Base-by-base conservation (phyloP, 352 stramenopile species). In the Globisporangium spinosum region DNA sequence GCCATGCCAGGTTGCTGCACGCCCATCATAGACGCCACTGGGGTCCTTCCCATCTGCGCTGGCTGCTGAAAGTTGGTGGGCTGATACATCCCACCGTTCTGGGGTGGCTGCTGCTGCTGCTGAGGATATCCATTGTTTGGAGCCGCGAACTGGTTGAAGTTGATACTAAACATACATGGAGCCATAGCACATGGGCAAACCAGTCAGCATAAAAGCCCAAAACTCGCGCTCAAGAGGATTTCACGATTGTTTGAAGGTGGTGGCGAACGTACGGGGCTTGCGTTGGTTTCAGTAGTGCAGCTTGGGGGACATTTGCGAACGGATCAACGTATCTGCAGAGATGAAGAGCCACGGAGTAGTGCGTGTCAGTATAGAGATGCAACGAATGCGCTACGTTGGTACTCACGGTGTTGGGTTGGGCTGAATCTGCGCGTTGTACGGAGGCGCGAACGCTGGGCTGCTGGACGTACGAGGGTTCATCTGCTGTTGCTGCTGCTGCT, bases 271-370 rank as follows among this genome's bases (percentile, higher is more conserved):
- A 85, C 75, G 71, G 58, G 15, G 65, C 68, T 23, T 70, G 60
- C 9, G 59, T 56, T 23, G 82, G 79, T 61, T 88, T 89, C 22
- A 82, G 47, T 25, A 79, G 71, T n/a, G 70, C 64, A 7, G 81
- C 70, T 32, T 85, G 74, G 27, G 73, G 51, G 43, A 83, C 76
- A 27, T 66, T 72, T 49, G 81, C 85, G 43, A 93, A 91, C 20
- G 85, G 81, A 67, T 93, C 81, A 13, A 89, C 77, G 56, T 86
- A 89, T 29, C 72, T 78, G 15, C n/a, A 43, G 12, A n/a, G 1
- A 34, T 22, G n/a, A 43, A 15, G 23, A 64, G 53, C 8, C 6
- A 38, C n/a, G 57, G 23, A 5, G 38, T 15, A 49, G 27, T 27
- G 57, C 15, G 38, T 17, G 4, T 65, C 20, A 55, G 10, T 20